A percentile compares a stretch with the other conserved stretches of the same genome.
Conservation (phyloP, 345 rosid genomes). For the Dovyalis caffra region DNA sequence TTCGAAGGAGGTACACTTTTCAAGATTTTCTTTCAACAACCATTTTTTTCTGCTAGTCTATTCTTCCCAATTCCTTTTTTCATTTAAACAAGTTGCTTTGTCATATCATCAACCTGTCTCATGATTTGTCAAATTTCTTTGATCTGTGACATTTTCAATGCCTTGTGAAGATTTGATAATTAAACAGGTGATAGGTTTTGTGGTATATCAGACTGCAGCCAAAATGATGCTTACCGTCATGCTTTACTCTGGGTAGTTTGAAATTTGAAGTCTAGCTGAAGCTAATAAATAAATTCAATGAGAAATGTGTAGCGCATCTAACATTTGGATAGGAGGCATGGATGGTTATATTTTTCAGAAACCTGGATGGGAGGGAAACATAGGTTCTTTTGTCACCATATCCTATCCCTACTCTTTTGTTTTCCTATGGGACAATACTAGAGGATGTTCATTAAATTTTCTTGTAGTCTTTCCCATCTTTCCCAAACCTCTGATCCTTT, state of each 20-base stretch:
- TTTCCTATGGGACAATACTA: too few relatives aligned
- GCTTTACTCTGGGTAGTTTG: not conserved
- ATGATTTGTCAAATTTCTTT: not conserved
- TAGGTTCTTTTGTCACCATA: too few relatives aligned
- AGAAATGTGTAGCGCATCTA: not conserved
- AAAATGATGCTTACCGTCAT: not conserved
- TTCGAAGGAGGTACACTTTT: conserved; percentile 59
- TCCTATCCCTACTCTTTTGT: too few relatives aligned
- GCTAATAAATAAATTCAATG: too few relatives aligned
- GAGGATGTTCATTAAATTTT: too few relatives aligned
- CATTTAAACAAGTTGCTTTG: not conserved
- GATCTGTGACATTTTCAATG: not conserved
- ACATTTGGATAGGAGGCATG: not conserved
- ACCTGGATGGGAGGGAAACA: too few relatives aligned
- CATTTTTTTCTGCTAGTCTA: not conserved
- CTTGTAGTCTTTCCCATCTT: too few relatives aligned
- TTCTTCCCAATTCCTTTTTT: not conserved
- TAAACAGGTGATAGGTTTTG: not conserved
- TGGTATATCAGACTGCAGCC: not conserved
- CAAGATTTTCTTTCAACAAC: not conserved
- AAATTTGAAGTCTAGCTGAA: too few relatives aligned
- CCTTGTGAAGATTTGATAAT: not conserved
- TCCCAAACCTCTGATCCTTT: too few relatives aligned
- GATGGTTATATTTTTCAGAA: not conserved
- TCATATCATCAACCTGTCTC: not conserved